Conservation (phyloP, 768 basidiomycete genomes). For the Mycena rosella region DNA sequence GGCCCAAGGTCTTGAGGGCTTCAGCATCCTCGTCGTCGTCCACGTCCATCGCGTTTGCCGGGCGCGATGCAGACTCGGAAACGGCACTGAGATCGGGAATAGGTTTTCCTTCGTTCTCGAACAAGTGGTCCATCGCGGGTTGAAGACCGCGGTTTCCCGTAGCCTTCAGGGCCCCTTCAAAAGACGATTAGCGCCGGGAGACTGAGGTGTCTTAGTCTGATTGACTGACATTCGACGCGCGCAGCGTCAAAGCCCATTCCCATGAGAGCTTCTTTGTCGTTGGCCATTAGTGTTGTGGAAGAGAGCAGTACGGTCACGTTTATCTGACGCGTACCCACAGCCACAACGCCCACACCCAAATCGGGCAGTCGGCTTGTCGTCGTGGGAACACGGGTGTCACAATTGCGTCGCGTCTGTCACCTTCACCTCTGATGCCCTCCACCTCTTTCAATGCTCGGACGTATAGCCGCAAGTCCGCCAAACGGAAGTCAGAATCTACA, state of each 20-base stretch:
- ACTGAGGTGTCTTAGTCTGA: conserved; percentile 15
- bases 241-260: conserved; percentile 90
- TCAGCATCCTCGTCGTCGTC: conserved; percentile 84
- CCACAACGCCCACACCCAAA: neutral
- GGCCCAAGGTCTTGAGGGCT: conserved; percentile 66
- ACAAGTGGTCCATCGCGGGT: conserved; percentile 90
- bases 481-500: conserved; percentile 27
- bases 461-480: conserved; percentile 31
- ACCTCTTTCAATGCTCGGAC: conserved; percentile 33
- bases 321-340: neutral
- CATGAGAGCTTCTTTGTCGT: conserved; percentile 81
- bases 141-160: conserved; percentile 89
- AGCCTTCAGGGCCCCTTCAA: conserved; percentile 88
- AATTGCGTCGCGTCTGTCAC: conserved; percentile 16
- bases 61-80: conserved; percentile 47
- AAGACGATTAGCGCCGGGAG: conserved; percentile 26
- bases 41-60: conserved; percentile 57
- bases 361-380: neutral
- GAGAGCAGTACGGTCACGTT: neutral
- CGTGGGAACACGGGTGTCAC: neutral
- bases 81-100: conserved; percentile 73
- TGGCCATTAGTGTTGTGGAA: conserved; percentile 57
- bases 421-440: conserved; percentile 26
- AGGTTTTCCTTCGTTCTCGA: conserved; percentile 82
- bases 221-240: conserved; percentile 84